These are phyloP conservation scores for Cladosporium sp. DNA, from an alignment of 2,329 filamentous ascomycete species.

Conservation along the genomic window DNA sequence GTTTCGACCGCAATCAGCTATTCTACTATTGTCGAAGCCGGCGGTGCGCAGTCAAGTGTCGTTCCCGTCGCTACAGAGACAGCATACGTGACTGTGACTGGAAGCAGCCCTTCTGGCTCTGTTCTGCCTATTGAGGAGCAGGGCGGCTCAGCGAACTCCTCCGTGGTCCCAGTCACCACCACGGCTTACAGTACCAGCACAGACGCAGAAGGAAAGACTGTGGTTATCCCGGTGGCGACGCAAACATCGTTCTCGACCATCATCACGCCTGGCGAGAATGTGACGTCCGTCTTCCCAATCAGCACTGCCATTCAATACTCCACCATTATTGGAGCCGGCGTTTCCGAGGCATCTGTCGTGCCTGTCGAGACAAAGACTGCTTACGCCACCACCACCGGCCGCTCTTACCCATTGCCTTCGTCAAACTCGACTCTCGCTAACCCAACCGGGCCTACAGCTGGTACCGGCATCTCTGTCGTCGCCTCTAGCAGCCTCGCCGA, in stretches of 20 bases:
- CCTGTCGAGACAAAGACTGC: not conserved
- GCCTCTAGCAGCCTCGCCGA: conserved; percentile 32
- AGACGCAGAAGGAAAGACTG: not conserved
- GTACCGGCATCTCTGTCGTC: not conserved
- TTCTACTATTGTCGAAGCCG: not conserved
- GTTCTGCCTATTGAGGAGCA: not conserved
- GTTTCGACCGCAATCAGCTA: not conserved
- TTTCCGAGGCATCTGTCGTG: no score
- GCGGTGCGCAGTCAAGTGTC: not conserved
- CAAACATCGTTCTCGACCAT: conserved; percentile 1
- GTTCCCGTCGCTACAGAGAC: not conserved
- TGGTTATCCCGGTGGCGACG: not conserved
- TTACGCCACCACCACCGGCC: not conserved
- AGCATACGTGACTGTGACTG: not conserved
- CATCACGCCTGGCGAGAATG: not conserved
- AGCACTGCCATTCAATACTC: conserved; percentile 1
- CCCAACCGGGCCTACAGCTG: not conserved
- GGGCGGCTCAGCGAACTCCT: not conserved
- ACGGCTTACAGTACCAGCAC: not conserved
- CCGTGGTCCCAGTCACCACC: not conserved
- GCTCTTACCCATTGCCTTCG: not conserved
- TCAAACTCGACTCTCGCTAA: not conserved
- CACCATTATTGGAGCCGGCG: not conserved
- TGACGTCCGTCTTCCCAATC: not conserved
- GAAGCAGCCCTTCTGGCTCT: not conserved